phyloP scores from a whole-genome alignment of 1,139 yeast genomes.

The Zygosaccharomyces pseudobailii region DNA sequence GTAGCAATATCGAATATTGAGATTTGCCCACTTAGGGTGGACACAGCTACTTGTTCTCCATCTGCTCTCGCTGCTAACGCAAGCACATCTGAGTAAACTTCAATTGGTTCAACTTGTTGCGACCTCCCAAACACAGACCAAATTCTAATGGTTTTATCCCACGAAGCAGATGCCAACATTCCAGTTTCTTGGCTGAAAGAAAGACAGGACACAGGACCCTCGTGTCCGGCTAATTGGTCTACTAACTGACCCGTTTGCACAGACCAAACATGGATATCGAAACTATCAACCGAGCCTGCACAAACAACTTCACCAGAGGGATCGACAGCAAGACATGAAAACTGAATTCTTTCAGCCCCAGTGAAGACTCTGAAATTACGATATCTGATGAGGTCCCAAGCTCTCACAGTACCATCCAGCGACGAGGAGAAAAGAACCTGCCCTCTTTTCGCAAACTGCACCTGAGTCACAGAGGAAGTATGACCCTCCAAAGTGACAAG shows the following conservation, averaged over 20 bases:
- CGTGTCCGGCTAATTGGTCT: constrained; percentile 87
- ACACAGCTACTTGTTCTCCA: constrained; percentile 81
- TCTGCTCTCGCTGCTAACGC: constrained; percentile 85
- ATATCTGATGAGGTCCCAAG: constrained; percentile 91
- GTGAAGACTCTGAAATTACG: constrained; percentile 94
- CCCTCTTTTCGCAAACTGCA: constrained; percentile 80
- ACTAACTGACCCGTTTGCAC: constrained; percentile 91
- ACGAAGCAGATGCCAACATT: constrained; percentile 82
- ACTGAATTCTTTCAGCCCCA: constrained; percentile 83
- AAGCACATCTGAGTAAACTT: constrained; percentile 79
- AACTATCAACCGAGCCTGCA: constrained; percentile 89
- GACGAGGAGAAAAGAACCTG: constrained; percentile 89
- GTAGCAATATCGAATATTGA: constrained; percentile 77
- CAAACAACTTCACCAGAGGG: constrained; percentile 97
- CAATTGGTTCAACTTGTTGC: constrained; percentile 86
- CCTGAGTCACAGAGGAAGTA: constrained; percentile 80
- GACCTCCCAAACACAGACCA: constrained; percentile 91
- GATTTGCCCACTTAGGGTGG: constrained; percentile 86
- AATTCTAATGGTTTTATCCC: constrained; percentile 92
- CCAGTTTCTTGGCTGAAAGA: constrained; percentile 81
- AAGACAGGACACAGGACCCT: constrained; percentile 88
- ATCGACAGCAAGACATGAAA: constrained; percentile 86
- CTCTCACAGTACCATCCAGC: constrained; percentile 93
- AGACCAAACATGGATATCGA: constrained; percentile 93
- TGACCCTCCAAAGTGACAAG: constrained; percentile 90